Evolutionary conservation across 192 early-diverging fungal species (phyloP).

Genomic region (Gigaspora rosea): DNA sequence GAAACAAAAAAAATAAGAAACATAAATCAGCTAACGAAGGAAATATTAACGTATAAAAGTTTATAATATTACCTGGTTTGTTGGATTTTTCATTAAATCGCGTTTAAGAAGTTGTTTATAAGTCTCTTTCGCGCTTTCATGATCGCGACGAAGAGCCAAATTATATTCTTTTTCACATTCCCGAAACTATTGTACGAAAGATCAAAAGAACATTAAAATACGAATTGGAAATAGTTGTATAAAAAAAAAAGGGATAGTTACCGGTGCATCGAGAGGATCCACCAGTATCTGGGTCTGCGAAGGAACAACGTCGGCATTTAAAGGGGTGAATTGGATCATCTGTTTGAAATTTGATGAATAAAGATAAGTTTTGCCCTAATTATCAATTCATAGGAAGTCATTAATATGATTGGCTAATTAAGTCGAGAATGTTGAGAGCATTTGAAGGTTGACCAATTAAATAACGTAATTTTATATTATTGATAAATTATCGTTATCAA

Average conservation of each 20-base stretch:
- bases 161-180: slow-evolving; percentile 20
- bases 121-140: not conserved
- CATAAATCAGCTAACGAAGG: not conserved
- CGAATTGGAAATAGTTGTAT: not conserved
- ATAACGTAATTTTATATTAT: no score
- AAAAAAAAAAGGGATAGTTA: not conserved
- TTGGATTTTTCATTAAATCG: slow-evolving; percentile 9
- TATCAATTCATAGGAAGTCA: no score
- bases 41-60: not conserved
- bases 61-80: not conserved
- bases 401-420: no score
- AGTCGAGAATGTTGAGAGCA: no score
- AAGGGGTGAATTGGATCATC: slow-evolving; percentile 16
- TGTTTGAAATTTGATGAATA: not conserved
- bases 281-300: not conserved
- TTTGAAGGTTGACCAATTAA: no score
- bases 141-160: slow-evolving; percentile 13
- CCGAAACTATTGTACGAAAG: not conserved
- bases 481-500: no score
- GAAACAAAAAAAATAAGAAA: not conserved
- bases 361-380: no score
- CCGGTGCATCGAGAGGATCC: slow-evolving; percentile 14
- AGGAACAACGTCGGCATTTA: not conserved
- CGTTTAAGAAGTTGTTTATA: not conserved
- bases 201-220: not conserved